These are phyloP conservation scores for Sphaerulina vaccinii DNA, from an alignment of 2,329 filamentous ascomycete genomes.

Conservation along the genomic window DNA sequence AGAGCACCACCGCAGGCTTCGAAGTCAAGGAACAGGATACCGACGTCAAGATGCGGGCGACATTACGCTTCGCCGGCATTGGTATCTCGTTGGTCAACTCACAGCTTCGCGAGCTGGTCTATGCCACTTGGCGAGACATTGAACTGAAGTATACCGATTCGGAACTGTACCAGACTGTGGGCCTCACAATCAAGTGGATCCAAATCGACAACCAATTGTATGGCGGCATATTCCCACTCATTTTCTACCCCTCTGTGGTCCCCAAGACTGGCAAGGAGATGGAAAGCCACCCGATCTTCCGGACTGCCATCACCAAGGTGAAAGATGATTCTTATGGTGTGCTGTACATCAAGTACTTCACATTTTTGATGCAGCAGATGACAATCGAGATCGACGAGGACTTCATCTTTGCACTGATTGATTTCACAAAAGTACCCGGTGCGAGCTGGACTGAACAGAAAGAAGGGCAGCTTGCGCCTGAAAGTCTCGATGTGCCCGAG, in stretches of 20 bases:
- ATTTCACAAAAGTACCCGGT: slow-evolving; percentile 90
- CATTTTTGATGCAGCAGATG: slow-evolving; percentile 92
- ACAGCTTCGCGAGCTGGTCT: slow-evolving; percentile 87
- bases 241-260: slow-evolving; percentile 95
- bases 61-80: slow-evolving; percentile 83
- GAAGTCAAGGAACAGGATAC: slow-evolving; percentile 93
- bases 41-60: slow-evolving; percentile 82
- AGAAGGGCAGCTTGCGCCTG: slow-evolving; percentile 84
- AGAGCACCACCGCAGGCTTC: slow-evolving; percentile 69
- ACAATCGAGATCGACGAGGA: slow-evolving; percentile 96
- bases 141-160: slow-evolving; percentile 91
- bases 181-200: slow-evolving; percentile 93
- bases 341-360: slow-evolving; percentile 97
- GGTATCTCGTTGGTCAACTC: slow-evolving; percentile 92
- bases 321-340: slow-evolving; percentile 99
- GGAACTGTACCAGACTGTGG: slow-evolving; percentile 87
- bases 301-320: slow-evolving; percentile 85
- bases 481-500: slow-evolving; percentile 86
- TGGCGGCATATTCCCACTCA: slow-evolving; percentile 95
- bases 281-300: slow-evolving; percentile 91
- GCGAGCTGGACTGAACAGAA: slow-evolving; percentile 82
- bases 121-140: slow-evolving; percentile 88
- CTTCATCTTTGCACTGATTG: slow-evolving; percentile 92
- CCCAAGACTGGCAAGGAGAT: slow-evolving; percentile 96
- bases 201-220: slow-evolving; percentile 99